A percentile compares a stretch with the other conserved stretches of the same genome.
phyloP scores from a whole-genome alignment of 1,139 yeast genomes.

The Geotrichum fermentans region DNA sequence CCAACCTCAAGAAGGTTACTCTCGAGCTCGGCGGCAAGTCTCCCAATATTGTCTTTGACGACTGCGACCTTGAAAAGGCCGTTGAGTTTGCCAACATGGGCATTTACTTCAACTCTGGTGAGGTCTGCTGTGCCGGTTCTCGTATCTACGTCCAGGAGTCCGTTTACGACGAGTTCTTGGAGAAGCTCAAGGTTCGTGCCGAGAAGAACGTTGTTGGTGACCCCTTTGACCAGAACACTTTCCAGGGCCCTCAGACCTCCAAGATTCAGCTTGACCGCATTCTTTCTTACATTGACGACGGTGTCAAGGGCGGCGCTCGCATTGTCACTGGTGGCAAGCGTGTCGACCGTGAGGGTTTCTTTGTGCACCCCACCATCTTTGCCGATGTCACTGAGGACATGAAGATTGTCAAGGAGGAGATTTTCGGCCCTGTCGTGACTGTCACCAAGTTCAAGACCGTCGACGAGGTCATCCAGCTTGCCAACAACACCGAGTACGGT shows the following conservation, averaged over 20 bases:
- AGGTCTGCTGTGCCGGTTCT: conserved; percentile 83
- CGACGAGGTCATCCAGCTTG: conserved; percentile 64
- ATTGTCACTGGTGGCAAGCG: conserved; percentile 76
- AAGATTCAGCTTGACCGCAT: conserved; percentile 70
- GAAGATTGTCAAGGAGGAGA: conserved; percentile 74
- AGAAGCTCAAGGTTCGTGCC: conserved; percentile 52
- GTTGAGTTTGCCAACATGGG: conserved; percentile 54
- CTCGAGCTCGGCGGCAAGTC: conserved; percentile 84
- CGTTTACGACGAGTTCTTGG: conserved; percentile 61
- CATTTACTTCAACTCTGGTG: conserved; percentile 75
- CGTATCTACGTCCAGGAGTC: conserved; percentile 72
- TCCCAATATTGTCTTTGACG: conserved; percentile 70
- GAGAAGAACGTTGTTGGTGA: conserved; percentile 52
- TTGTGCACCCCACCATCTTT: conserved; percentile 74
- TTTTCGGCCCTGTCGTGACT: conserved; percentile 82
- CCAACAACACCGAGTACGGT: conserved; percentile 74
- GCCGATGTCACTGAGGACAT: conserved; percentile 62
- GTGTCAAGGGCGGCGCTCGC: conserved; percentile 71
- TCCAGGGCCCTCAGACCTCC: conserved; percentile 87
- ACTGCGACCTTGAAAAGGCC: conserved; percentile 60
- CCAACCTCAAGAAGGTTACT: conserved; percentile 71
- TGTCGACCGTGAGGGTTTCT: conserved; percentile 59
- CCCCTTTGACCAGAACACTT: conserved; percentile 66
- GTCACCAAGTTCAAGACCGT: conserved; percentile 65
- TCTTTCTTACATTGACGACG: conserved; percentile 64